Evolutionary conservation across 148 eudicot genomes (phyloP).

Genomic region (Drosera capensis): DNA sequence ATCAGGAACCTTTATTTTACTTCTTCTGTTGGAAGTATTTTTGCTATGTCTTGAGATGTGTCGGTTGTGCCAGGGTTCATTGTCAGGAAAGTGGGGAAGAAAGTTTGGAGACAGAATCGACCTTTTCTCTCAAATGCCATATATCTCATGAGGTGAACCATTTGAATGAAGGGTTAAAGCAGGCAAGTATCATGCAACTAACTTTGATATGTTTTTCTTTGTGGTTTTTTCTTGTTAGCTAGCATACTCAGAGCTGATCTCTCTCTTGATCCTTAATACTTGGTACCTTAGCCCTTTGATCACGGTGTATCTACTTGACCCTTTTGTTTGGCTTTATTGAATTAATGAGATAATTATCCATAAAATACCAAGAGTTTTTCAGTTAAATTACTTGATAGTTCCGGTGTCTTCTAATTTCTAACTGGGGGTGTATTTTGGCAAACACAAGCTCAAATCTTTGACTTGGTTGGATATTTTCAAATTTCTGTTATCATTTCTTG

Average conservation of each 20-base stretch:
- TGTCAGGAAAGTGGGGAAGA: conserved; percentile 98
- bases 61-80: conserved; percentile 42
- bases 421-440: too few relatives aligned
- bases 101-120: conserved; percentile 71
- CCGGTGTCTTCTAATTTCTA: too few relatives aligned
- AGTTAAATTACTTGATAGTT: too few relatives aligned
- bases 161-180: conserved; percentile 86
- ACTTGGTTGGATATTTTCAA: background rate
- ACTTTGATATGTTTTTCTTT: background rate
- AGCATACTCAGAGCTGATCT: too few relatives aligned
- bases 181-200: conserved; percentile 36
- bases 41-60: background rate
- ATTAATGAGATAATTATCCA: too few relatives aligned
- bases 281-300: too few relatives aligned
- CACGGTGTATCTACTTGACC: too few relatives aligned
- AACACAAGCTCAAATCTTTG: too few relatives aligned
- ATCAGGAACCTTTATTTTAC: background rate
- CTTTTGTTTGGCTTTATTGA: too few relatives aligned
- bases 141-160: conserved; percentile 97
- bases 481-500: conserved; percentile 5
- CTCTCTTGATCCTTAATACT: too few relatives aligned
- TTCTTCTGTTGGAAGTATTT: background rate
- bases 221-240: background rate
- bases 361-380: too few relatives aligned
- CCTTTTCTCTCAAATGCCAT: conserved; percentile 92